A percentile compares a stretch with the other conserved stretches of the same genome.
phyloP scores from a whole-genome alignment of 768 basidiomycete genomes.

The Podaxis sp. region DNA sequence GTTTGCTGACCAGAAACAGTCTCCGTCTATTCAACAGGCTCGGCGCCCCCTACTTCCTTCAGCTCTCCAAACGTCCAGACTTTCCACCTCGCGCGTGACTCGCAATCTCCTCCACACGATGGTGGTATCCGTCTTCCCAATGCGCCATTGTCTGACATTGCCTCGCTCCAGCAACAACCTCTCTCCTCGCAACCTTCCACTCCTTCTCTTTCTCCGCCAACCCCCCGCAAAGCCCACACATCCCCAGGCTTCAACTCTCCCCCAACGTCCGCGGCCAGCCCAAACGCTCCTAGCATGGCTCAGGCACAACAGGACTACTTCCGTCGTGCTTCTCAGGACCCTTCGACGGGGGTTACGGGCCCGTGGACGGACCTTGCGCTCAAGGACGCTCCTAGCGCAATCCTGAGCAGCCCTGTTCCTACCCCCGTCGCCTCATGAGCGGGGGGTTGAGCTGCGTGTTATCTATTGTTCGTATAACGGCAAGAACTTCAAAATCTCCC shows the following conservation, averaged over 20 bases:
- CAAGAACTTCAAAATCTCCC: not conserved
- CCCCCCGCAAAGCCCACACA: conserved; percentile 22
- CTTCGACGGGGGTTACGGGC: conserved; percentile 4
- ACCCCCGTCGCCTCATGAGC: conserved; percentile 18
- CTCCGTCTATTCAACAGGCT: conserved; percentile 54
- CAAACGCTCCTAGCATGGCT: not conserved
- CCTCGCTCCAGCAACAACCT: conserved; percentile 31
- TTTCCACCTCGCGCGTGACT: conserved; percentile 54
- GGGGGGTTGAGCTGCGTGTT: not conserved
- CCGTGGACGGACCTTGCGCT: conserved; percentile 9
- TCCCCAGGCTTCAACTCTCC: conserved; percentile 21
- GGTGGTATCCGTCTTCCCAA: conserved; percentile 68
- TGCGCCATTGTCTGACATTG: conserved; percentile 67
- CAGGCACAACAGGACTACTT: conserved; percentile 17
- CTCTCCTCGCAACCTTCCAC: conserved; percentile 17
- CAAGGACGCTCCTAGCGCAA: conserved; percentile 10
- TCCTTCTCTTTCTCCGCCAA: conserved; percentile 14
- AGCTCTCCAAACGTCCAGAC: conserved; percentile 58
- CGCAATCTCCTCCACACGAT: conserved; percentile 42
- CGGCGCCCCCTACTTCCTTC: conserved; percentile 59
- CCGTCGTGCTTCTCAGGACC: conserved; percentile 12
- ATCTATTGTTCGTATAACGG: conserved; percentile 4
- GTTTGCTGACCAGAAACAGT: conserved; percentile 27
- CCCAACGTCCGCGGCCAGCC: conserved; percentile 12
- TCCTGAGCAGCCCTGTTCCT: conserved; percentile 16